Evolutionary conservation across 2,329 filamentous ascomycete species (phyloP).

Genomic region (Curvularia eragrostidis): DNA sequence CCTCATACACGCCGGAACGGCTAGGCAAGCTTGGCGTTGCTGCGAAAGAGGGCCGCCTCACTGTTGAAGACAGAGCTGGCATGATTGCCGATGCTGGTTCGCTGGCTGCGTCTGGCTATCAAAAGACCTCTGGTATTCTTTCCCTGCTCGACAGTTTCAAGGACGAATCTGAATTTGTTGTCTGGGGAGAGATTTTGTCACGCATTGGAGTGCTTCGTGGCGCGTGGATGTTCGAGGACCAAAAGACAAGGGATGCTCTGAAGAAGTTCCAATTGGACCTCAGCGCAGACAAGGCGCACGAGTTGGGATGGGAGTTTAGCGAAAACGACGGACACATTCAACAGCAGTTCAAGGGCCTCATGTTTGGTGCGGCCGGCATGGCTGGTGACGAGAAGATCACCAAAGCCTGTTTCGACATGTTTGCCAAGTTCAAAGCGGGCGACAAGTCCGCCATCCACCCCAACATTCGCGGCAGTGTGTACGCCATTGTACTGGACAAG

Average conservation of each 20-base stretch:
- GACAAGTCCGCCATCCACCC: constrained; percentile 85
- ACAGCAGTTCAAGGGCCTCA: constrained; percentile 91
- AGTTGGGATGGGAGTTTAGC: constrained; percentile 86
- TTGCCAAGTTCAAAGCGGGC: constrained; percentile 79
- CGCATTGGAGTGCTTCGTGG: constrained; percentile 79
- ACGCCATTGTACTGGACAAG: constrained; percentile 81
- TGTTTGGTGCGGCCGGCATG: constrained; percentile 84
- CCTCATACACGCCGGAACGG: constrained; percentile 82
- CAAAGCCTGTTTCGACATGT: constrained; percentile 86
- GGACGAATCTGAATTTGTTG: constrained; percentile 83
- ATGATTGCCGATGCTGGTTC: constrained; percentile 92
- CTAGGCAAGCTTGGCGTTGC: constrained; percentile 87
- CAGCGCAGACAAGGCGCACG: constrained; percentile 78
- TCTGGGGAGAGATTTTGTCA: constrained; percentile 90
- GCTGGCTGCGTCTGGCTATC: constrained; percentile 86
- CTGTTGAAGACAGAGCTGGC: constrained; percentile 88
- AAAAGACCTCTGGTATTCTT: constrained; percentile 88
- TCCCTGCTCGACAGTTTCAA: constrained; percentile 85
- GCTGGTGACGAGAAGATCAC: constrained; percentile 80
- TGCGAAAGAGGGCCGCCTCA: constrained; percentile 79
- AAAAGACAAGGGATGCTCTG: constrained; percentile 73
- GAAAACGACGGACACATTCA: constrained; percentile 85
- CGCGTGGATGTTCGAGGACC: constrained; percentile 88
- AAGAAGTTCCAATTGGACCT: constrained; percentile 84
- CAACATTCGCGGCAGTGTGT: constrained; percentile 87